These are phyloP conservation scores for Aspergillus avenaceus DNA, from an alignment of 495 filamentous ascomycete species.

Conservation along the genomic window DNA sequence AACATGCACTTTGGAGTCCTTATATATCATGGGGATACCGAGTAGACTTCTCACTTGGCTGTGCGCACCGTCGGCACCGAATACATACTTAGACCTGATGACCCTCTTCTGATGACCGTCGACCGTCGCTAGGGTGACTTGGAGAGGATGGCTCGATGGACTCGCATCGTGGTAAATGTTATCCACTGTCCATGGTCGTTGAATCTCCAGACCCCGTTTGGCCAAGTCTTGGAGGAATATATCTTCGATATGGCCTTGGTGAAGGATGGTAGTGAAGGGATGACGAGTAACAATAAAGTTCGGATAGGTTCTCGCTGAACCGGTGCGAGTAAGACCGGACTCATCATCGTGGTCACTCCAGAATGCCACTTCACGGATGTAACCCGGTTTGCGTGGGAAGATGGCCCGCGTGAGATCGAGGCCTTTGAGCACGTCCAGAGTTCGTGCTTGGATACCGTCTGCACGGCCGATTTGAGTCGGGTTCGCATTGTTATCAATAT, in stretches of 20 bases:
- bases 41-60: conserved; percentile 49
- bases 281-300: no score
- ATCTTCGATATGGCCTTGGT: no score
- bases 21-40: conserved; percentile 44
- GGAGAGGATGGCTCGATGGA: no score
- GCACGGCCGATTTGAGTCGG: conserved; percentile 54
- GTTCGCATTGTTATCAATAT: conserved; percentile 49
- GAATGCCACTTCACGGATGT: conserved; percentile 49
- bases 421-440: conserved; percentile 57
- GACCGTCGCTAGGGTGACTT: no score
- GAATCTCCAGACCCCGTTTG: no score
- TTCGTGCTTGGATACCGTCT: conserved; percentile 62
- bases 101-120: conserved; percentile 56
- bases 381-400: conserved; percentile 49
- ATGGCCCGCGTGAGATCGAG: conserved; percentile 49
- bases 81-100: conserved; percentile 49
- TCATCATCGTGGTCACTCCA: conserved; percentile 47
- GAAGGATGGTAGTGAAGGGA: no score
- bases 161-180: no score
- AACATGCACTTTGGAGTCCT: conserved; percentile 48
- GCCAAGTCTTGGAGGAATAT: no score
- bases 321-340: no score
- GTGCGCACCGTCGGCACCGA: conserved; percentile 49
- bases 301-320: no score
- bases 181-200: no score